Evolutionary conservation across 1,139 yeast genomes (phyloP), one percentile per base, ranked within the genome.

Genomic region (Lodderomyces theae): DNA sequence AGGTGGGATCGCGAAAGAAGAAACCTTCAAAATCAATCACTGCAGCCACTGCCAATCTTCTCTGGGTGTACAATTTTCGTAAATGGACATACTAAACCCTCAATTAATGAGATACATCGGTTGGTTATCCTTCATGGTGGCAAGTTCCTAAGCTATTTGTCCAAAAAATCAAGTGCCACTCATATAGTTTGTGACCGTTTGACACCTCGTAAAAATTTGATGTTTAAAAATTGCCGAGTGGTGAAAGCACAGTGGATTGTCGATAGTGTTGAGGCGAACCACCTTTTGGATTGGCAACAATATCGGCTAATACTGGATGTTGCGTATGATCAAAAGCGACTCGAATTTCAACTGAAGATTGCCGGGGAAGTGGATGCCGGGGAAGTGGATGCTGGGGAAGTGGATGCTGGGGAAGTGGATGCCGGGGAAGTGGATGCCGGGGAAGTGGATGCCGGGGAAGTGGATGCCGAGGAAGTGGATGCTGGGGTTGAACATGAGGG

Each of bases 71-170:
- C 69, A 1, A 72, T 90, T 4, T 81, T 83, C 56, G 88, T 92
- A 17, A 90, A 89, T 54, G 98, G 98, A 0, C 80, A 84, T 53
- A 92, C 97, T 0, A 64, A 63, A 3, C 97, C 97, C 0, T 80
- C 92, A 5, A 73, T 88, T 12, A 68, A 76, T 38, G 86, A 80
- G 48, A 67, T 92, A 22, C 92, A 86, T 54, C 73, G 82, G 42
- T 54, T 86, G 49, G 81, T 92, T 4, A 78, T 86, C 3, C 53
- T 79, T 7, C 77, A 89, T 58, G 97, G 97, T 0, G 98, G 98
- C 0, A 73, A 66, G 43, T 87, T 86, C 51, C 58, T 85, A 19
- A 82, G 83, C 46, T 82, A 78, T 60, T 60, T 90, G 36, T 69
- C 78, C 5, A 80, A 83, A 19, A 89, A 89, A 54, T 73, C 84